Conservation (phyloP, 2,329 filamentous ascomycete genomes). For the Aspergillus aculeatinus region DNA sequence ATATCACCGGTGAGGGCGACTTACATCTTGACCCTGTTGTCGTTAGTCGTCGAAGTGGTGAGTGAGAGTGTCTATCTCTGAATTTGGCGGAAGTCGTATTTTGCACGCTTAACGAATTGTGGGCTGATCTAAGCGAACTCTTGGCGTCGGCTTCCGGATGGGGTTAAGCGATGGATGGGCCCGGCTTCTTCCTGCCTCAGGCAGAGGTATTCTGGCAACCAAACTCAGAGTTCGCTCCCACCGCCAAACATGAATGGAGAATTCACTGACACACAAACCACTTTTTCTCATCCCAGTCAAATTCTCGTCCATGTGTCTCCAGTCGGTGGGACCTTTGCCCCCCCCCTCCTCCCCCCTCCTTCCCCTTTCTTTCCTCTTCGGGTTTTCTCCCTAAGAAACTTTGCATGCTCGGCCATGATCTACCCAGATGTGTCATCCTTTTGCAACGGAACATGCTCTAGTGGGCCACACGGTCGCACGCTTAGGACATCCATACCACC, state of each 20-base stretch:
- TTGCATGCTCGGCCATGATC: background rate
- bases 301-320: background rate
- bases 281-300: background rate
- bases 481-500: background rate
- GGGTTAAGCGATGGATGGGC: slow-evolving; percentile 8
- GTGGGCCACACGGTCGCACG: background rate
- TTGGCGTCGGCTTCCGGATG: slow-evolving; percentile 14
- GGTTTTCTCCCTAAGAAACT: background rate
- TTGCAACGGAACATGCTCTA: background rate
- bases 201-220: background rate
- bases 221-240: background rate
- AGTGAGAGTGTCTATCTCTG: slow-evolving; percentile 42
- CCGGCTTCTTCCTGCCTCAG: slow-evolving; percentile 13
- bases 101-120: slow-evolving; percentile 43
- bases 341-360: background rate
- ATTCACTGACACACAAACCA: background rate
- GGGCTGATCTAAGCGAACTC: slow-evolving; percentile 44
- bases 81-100: slow-evolving; percentile 38
- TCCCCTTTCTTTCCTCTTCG: background rate
- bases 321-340: background rate
- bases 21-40: slow-evolving; percentile 51
- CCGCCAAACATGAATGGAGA: background rate
- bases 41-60: slow-evolving; percentile 48
- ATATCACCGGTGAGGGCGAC: slow-evolving; percentile 24
- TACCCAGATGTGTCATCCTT: background rate